A percentile compares a stretch with the other conserved stretches of the same genome.
Conservation (phyloP, 768 basidiomycete species). For the Termitomyces sp. region DNA sequence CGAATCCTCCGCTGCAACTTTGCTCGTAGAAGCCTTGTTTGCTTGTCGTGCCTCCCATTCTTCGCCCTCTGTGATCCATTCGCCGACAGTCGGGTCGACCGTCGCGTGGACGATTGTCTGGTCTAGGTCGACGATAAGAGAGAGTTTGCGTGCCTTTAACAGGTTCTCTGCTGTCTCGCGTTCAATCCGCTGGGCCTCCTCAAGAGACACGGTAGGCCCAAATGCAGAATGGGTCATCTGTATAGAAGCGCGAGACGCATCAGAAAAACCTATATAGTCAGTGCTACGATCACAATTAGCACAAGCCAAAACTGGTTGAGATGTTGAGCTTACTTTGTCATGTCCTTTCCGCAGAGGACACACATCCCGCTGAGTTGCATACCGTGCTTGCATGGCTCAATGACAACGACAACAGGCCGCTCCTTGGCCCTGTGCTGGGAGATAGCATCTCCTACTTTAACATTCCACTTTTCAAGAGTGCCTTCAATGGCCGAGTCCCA, state of each 20-base stretch:
- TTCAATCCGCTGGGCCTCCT: slow-evolving; percentile 89
- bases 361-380: slow-evolving; percentile 91
- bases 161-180: slow-evolving; percentile 76
- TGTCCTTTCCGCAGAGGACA: slow-evolving; percentile 91
- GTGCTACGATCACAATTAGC: slow-evolving; percentile 29
- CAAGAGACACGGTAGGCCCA: slow-evolving; percentile 86
- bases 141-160: slow-evolving; percentile 70
- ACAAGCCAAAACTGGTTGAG: slow-evolving; percentile 2
- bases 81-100: slow-evolving; percentile 96
- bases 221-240: slow-evolving; percentile 93
- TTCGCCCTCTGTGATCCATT: slow-evolving; percentile 89
- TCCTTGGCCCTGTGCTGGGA: slow-evolving; percentile 53
- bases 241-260: slow-evolving; percentile 81
- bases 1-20: slow-evolving; percentile 27
- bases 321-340: slow-evolving; percentile 65
- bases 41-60: slow-evolving; percentile 66
- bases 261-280: slow-evolving; percentile 86
- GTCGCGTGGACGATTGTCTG: slow-evolving; percentile 99
- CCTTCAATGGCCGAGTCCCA: slow-evolving; percentile 92
- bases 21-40: slow-evolving; percentile 29
- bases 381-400: slow-evolving; percentile 95
- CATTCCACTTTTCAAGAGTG: slow-evolving; percentile 62
- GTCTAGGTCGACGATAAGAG: slow-evolving; percentile 96
- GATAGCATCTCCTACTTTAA: slow-evolving; percentile 61
- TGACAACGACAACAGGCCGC: slow-evolving; percentile 55